A percentile compares a stretch with the other conserved stretches of the same genome.
These are phyloP conservation scores for Zanthoxylum bungeanum DNA, from an alignment of 345 rosid species.

Conservation along the genomic window DNA sequence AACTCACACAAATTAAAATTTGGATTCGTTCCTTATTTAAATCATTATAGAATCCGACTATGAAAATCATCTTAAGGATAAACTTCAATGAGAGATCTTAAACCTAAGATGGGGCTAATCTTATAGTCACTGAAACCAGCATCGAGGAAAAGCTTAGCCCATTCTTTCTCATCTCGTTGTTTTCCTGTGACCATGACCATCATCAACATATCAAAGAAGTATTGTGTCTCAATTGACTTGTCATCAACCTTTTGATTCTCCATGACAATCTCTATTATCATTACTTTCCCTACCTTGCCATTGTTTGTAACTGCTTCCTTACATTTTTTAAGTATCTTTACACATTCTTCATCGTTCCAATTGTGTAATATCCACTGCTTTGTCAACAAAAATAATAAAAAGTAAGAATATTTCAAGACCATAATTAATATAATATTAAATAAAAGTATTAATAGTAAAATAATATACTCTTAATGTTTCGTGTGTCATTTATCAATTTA, in stretches of 20 bases:
- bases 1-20: no score
- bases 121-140: conserved; percentile 42
- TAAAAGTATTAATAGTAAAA: no score
- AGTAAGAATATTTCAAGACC: no score
- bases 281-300: conserved; percentile 10
- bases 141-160: conserved; percentile 31
- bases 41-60: no score
- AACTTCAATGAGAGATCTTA: conserved; percentile 50
- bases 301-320: neutral
- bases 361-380: conserved; percentile 17
- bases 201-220: no score
- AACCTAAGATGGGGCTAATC: conserved; percentile 33
- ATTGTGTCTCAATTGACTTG: conserved; percentile 24
- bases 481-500: no score
- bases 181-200: conserved; percentile 20
- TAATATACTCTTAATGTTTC: no score
- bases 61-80: conserved; percentile 45
- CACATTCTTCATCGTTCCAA: conserved; percentile 6
- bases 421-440: no score
- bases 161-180: conserved; percentile 39
- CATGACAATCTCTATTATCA: conserved; percentile 2
- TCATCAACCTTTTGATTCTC: neutral
- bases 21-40: no score
- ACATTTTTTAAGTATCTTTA: conserved; percentile 4
- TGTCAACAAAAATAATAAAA: neutral